phyloP scores from a whole-genome alignment of 257 asterid genomes.

The Solanum dulcamara region DNA sequence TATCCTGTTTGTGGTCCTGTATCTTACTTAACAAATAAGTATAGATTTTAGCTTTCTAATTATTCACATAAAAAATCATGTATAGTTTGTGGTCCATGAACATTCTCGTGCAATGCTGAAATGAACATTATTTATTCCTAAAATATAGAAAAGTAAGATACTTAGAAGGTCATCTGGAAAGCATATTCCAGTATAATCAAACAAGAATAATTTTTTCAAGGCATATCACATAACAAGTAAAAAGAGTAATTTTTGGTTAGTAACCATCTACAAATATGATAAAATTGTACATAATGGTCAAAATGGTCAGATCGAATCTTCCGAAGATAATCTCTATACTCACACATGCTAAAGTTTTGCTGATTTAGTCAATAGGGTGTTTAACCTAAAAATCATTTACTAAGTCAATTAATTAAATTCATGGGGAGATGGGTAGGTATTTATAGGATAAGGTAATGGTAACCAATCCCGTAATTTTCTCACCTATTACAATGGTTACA shows the following conservation, averaged over 20 bases:
- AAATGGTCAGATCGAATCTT: too few relatives aligned
- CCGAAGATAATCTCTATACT: too few relatives aligned
- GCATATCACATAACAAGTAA: background rate
- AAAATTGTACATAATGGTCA: too few relatives aligned
- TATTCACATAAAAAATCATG: background rate
- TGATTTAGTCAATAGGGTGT: too few relatives aligned
- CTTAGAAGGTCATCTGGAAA: background rate
- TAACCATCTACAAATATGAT: background rate
- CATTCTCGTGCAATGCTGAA: background rate
- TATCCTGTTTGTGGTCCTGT: constrained; percentile 12
- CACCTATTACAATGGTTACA: too few relatives aligned
- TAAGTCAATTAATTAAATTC: too few relatives aligned
- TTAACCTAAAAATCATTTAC: too few relatives aligned
- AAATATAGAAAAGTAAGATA: background rate
- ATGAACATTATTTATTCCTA: background rate
- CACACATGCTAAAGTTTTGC: too few relatives aligned
- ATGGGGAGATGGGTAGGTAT: too few relatives aligned
- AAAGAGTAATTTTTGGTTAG: background rate
- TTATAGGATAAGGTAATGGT: too few relatives aligned
- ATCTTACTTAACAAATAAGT: background rate
- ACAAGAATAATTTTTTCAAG: background rate
- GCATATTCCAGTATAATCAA: background rate
- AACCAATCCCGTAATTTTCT: too few relatives aligned
- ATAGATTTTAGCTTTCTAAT: background rate
- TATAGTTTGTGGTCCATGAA: constrained; percentile 5